These are phyloP conservation scores for Trypanosoma rangeli DNA, from an alignment of 208 protist genomes.

Conservation along the genomic window DNA sequence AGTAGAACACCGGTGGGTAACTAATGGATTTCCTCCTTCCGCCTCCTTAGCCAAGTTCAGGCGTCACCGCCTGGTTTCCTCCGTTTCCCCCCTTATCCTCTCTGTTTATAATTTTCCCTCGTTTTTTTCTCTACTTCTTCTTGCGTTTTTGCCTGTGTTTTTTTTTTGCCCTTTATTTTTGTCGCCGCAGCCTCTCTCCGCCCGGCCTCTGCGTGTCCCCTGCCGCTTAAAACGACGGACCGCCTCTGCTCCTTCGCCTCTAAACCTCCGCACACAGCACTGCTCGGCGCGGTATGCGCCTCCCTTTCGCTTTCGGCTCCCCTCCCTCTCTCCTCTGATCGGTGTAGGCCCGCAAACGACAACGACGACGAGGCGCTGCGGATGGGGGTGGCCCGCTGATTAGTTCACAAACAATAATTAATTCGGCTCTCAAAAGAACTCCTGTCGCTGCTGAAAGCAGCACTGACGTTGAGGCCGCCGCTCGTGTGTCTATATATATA, in stretches of 20 bases:
- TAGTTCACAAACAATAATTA: not conserved
- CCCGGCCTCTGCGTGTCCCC: not conserved
- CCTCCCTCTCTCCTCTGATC: not conserved
- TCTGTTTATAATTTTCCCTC: conserved; percentile 3
- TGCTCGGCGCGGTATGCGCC: not conserved
- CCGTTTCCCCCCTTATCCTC: not conserved
- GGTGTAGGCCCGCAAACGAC: not conserved
- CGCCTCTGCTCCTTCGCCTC: not conserved
- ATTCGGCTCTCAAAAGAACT: conserved; percentile 27
- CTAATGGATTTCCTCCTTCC: not conserved
- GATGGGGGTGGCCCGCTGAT: not conserved
- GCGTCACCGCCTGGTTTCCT: not conserved
- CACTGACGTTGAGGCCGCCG: not conserved
- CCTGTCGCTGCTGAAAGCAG: conserved; percentile 5
- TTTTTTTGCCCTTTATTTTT: conserved; percentile 6
- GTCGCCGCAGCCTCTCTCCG: not conserved
- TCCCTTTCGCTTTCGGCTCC: not conserved
- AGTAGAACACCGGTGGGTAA: no score
- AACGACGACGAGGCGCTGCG: not conserved
- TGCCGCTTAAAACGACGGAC: not conserved
- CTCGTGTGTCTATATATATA: not conserved
- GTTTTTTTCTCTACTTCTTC: not conserved
- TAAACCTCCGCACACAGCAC: not conserved
- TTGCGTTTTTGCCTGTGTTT: not conserved
- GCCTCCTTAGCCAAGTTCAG: not conserved